phyloP scores from a whole-genome alignment of 768 basidiomycete species.

The Suillus hirtellus region DNA sequence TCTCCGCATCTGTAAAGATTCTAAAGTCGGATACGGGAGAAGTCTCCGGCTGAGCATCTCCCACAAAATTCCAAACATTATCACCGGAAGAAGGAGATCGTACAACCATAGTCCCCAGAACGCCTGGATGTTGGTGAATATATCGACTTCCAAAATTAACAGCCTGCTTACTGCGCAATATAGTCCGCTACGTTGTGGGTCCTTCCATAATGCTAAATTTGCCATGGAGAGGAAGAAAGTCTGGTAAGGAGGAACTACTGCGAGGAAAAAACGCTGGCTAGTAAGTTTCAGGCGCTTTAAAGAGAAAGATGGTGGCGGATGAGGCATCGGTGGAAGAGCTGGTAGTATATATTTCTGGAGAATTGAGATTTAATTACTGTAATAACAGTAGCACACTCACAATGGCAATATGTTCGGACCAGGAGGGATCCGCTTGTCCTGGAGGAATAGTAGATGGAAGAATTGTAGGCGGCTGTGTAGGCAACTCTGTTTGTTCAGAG shows the following conservation, averaged over 20 bases:
- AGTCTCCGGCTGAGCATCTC: conserved; percentile 49
- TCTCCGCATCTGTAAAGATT: conserved; percentile 54
- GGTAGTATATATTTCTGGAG: conserved; percentile 45
- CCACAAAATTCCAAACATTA: conserved; percentile 49
- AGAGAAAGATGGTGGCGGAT: conserved; percentile 49
- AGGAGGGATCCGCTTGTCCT: conserved; percentile 19
- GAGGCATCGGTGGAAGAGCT: conserved; percentile 42
- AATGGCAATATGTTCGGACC: conserved; percentile 28
- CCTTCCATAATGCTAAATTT: conserved; percentile 56
- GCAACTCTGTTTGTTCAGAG: background rate
- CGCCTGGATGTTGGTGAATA: conserved; percentile 34
- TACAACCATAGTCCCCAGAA: conserved; percentile 69
- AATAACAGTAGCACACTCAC: conserved; percentile 23
- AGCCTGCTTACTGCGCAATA: conserved; percentile 51
- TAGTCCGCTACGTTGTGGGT: conserved; percentile 44
- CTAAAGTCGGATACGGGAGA: conserved; percentile 54
- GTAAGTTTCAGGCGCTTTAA: conserved; percentile 53
- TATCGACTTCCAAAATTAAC: conserved; percentile 6
- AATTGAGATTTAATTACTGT: conserved; percentile 15
- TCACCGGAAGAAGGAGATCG: conserved; percentile 53
- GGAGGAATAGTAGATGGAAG: conserved; percentile 11
- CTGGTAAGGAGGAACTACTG: conserved; percentile 49
- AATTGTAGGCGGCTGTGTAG: conserved; percentile 13
- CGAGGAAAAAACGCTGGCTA: conserved; percentile 55
- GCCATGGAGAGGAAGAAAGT: conserved; percentile 42